These are phyloP conservation scores for Fusarium mexicanum DNA, from an alignment of 2,329 filamentous ascomycete genomes.

Conservation along the genomic window DNA sequence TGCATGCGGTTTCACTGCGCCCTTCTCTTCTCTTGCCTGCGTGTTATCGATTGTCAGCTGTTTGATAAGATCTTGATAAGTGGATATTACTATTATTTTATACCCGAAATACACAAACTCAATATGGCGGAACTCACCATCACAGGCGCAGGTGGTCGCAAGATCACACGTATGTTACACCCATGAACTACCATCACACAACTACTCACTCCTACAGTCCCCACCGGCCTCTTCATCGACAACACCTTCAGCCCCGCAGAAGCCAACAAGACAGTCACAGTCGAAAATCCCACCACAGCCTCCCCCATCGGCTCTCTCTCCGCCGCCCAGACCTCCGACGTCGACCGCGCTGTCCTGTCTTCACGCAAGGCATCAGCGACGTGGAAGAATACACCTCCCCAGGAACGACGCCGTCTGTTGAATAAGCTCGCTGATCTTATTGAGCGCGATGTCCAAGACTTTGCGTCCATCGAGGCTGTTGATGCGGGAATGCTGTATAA, in stretches of 20 bases:
- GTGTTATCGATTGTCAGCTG: background rate
- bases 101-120: background rate
- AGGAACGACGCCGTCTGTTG: slow-evolving; percentile 72
- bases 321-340: slow-evolving; percentile 55
- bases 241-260: slow-evolving; percentile 9
- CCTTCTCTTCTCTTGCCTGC: background rate
- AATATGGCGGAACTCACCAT: slow-evolving; percentile 6
- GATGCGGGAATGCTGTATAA: slow-evolving; percentile 81
- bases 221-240: slow-evolving; percentile 26
- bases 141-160: background rate
- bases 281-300: slow-evolving; percentile 11
- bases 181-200: background rate
- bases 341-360: slow-evolving; percentile 77
- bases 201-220: background rate
- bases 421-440: slow-evolving; percentile 78
- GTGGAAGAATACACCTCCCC: slow-evolving; percentile 51
- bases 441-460: slow-evolving; percentile 74
- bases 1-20: background rate
- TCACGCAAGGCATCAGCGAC: slow-evolving; percentile 76
- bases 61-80: background rate
- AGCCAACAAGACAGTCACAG: background rate
- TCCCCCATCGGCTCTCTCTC: background rate
- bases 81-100: background rate
- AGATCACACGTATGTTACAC: slow-evolving; percentile 1
- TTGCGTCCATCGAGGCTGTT: slow-evolving; percentile 81